These are phyloP conservation scores for Chaetomium fimeti DNA, from an alignment of 495 filamentous ascomycete genomes.

Conservation along the genomic window DNA sequence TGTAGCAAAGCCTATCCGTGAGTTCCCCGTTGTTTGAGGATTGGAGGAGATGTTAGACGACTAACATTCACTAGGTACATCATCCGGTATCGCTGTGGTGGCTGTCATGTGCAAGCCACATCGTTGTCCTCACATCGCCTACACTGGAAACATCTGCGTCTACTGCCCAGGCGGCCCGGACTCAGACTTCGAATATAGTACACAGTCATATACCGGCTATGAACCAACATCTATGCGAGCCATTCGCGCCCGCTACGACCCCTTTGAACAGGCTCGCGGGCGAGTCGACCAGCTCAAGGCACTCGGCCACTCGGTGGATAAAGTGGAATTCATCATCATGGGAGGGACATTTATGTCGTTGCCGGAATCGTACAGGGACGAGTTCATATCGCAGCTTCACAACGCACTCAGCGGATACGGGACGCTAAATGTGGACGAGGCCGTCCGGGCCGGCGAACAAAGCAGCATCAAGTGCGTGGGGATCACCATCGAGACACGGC, in stretches of 20 bases:
- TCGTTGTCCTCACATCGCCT: constrained; percentile 94
- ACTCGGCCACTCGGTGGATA: constrained; percentile 94
- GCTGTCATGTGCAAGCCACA: constrained; percentile 99
- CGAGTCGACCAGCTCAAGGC: constrained; percentile 95
- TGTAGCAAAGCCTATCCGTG: constrained; percentile 94
- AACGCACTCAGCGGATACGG: constrained; percentile 94
- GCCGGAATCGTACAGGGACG: constrained; percentile 79
- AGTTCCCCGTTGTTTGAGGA: constrained; percentile 25
- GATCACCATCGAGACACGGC: constrained; percentile 96
- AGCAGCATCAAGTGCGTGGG: constrained; percentile 95
- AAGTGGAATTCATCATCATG: constrained; percentile 99
- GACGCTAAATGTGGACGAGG: constrained; percentile 88
- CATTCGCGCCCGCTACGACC: constrained; percentile 95
- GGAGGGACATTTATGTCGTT: constrained; percentile 98
- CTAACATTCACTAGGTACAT: constrained; percentile 57
- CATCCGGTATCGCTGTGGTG: constrained; percentile 97
- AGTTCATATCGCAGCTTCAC: constrained; percentile 92
- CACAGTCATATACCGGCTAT: constrained; percentile 96
- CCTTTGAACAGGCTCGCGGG: constrained; percentile 94
- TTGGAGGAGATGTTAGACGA: not conserved
- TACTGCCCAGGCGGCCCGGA: constrained; percentile 98
- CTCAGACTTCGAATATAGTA: constrained; percentile 98
- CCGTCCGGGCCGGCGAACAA: constrained; percentile 87
- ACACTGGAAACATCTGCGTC: constrained; percentile 97
- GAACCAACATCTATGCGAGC: constrained; percentile 98